Conservation (phyloP, 2,329 filamentous ascomycete species). For the Rachicladosporium sp. region DNA sequence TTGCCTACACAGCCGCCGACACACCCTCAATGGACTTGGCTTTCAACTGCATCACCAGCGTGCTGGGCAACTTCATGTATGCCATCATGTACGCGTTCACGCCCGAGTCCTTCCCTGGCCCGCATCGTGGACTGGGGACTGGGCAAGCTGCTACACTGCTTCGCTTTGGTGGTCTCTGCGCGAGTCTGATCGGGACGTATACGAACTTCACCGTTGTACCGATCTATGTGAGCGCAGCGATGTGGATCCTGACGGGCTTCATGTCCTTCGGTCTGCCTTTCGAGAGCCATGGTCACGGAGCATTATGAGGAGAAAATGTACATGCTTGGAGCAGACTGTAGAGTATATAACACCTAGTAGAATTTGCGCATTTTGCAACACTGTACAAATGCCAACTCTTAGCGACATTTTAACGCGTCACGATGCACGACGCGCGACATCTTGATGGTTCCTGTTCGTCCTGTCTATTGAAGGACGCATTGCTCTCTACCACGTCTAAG, state of each 20-base stretch:
- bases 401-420: no score
- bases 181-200: conserved; percentile 16
- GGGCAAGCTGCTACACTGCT: conserved; percentile 34
- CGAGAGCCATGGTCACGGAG: conserved; percentile 3
- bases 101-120: conserved; percentile 39
- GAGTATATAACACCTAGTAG: no score
- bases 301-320: not conserved
- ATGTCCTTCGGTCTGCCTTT: conserved; percentile 3
- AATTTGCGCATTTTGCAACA: no score
- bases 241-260: conserved; percentile 1
- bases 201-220: conserved; percentile 3
- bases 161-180: conserved; percentile 28
- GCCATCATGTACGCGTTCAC: conserved; percentile 41
- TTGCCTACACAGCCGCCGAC: conserved; percentile 34
- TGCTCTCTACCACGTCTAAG: no score
- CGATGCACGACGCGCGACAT: no score
- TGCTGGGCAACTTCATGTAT: conserved; percentile 42
- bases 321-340: no score
- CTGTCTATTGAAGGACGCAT: no score
- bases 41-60: conserved; percentile 39
- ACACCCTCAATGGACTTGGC: conserved; percentile 34
- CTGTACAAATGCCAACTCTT: no score
- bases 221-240: conserved; percentile 4
- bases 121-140: conserved; percentile 41
- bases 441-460: no score